phyloP scores from a whole-genome alignment of 2,329 filamentous ascomycete species.

The Ophiocordyceps unilateralis region DNA sequence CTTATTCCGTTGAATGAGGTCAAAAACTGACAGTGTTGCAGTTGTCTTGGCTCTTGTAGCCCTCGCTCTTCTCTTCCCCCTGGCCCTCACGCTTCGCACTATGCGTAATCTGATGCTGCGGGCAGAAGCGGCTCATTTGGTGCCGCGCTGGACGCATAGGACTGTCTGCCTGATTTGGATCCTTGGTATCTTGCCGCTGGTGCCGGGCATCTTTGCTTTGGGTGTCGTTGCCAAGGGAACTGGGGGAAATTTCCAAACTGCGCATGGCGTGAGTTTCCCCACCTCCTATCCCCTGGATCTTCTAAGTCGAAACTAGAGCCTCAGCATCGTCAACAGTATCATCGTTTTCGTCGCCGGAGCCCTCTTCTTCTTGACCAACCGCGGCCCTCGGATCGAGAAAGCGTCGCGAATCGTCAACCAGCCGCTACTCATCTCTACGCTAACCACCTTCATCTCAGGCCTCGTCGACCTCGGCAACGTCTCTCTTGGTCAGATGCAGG shows the following conservation, averaged over 20 bases:
- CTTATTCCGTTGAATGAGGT: background rate
- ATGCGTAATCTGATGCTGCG: conserved; percentile 10
- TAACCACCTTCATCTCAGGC: conserved; percentile 9
- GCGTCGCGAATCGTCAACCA: conserved; percentile 9
- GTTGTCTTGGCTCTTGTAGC: conserved; percentile 7
- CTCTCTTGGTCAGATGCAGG: conserved; percentile 11
- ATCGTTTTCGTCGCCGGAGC: background rate
- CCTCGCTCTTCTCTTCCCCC: conserved; percentile 10
- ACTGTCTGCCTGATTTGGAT: conserved; percentile 11
- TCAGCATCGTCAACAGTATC: background rate
- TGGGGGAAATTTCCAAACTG: conserved; percentile 10
- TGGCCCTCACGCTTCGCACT: conserved; percentile 11
- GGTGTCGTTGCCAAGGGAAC: conserved; percentile 9
- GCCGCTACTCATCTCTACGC: conserved; percentile 9
- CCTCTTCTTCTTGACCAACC: background rate
- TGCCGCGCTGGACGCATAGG: conserved; percentile 7
- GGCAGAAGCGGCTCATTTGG: conserved; percentile 6
- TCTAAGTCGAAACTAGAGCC: background rate
- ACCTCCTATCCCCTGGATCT: background rate
- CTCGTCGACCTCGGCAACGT: conserved; percentile 12
- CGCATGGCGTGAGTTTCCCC: conserved; percentile 11
- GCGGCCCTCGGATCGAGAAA: background rate
- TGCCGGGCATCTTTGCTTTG: conserved; percentile 11
- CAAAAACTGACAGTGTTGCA: background rate
- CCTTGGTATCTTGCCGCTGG: conserved; percentile 8